Evolutionary conservation across 176 grass and related monocot species (phyloP).

Genomic region (Musa schizocarpa): DNA sequence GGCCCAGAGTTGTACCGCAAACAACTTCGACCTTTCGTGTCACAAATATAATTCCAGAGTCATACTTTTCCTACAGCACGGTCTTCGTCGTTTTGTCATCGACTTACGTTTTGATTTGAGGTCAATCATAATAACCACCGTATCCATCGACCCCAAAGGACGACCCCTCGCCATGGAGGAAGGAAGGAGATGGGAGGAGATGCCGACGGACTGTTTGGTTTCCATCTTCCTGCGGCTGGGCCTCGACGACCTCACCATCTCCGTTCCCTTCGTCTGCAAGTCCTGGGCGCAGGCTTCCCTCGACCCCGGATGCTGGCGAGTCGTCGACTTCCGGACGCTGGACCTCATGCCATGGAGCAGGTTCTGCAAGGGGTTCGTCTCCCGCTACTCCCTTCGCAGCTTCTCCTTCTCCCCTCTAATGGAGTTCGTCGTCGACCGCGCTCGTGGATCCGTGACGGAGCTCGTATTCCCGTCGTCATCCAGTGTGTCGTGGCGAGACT

Average conservation of each 20-base stretch:
- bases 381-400: conserved; percentile 13
- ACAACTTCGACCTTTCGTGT: no score
- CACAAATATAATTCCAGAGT: no score
- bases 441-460: neutral
- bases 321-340: conserved; percentile 51
- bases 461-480: neutral
- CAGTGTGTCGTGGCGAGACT: neutral
- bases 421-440: neutral
- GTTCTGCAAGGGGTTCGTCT: conserved; percentile 31
- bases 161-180: conserved; percentile 3
- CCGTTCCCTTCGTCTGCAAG: conserved; percentile 60
- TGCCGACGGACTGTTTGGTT: conserved; percentile 58
- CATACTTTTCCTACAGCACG: no score
- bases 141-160: no score
- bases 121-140: no score
- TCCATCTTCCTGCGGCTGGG: conserved; percentile 40
- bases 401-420: conserved; percentile 25
- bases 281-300: conserved; percentile 41
- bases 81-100: no score
- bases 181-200: conserved; percentile 43
- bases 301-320: conserved; percentile 55
- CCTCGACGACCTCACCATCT: conserved; percentile 47
- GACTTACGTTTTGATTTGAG: no score
- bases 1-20: no score
- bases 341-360: conserved; percentile 64